Evolutionary conservation across 805 yeast species (phyloP).

Genomic region (Lipomyces sp.): DNA sequence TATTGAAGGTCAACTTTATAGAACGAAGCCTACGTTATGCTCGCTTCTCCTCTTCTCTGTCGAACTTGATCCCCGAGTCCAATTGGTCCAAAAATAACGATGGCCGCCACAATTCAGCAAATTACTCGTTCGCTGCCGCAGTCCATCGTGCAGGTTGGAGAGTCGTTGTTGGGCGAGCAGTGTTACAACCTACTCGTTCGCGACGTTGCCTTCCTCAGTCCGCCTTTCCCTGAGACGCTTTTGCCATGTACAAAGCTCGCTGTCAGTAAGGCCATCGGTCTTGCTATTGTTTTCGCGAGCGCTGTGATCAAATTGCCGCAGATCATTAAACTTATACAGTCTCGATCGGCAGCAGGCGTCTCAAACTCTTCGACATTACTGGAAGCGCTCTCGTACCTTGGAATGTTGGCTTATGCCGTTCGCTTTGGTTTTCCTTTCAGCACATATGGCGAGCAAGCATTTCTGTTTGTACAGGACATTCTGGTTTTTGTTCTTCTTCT

Average conservation of each 20-base stretch:
- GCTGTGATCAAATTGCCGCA: conserved; percentile 45
- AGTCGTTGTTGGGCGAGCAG: conserved; percentile 26
- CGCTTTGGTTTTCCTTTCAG: conserved; percentile 40
- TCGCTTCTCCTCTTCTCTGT: too few relatives aligned
- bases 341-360: conserved; percentile 40
- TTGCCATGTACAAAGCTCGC: conserved; percentile 34
- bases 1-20: too few relatives aligned
- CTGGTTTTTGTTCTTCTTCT: conserved; percentile 37
- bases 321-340: conserved; percentile 37
- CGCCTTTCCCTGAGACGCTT: conserved; percentile 6
- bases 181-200: conserved; percentile 32
- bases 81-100: too few relatives aligned
- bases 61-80: too few relatives aligned
- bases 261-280: conserved; percentile 38
- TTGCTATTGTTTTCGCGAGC: conserved; percentile 41
- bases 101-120: neutral
- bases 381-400: conserved; percentile 39
- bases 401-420: conserved; percentile 41
- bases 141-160: conserved; percentile 31
- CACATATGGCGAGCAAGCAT: conserved; percentile 43
- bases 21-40: too few relatives aligned
- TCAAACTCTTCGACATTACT: conserved; percentile 38
- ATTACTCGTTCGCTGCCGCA: conserved; percentile 15
- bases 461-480: conserved; percentile 41
- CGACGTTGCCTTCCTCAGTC: conserved; percentile 31